Evolutionary conservation across 177 flowering plant genomes (phyloP).

Genomic region (Vitis hybrid): DNA sequence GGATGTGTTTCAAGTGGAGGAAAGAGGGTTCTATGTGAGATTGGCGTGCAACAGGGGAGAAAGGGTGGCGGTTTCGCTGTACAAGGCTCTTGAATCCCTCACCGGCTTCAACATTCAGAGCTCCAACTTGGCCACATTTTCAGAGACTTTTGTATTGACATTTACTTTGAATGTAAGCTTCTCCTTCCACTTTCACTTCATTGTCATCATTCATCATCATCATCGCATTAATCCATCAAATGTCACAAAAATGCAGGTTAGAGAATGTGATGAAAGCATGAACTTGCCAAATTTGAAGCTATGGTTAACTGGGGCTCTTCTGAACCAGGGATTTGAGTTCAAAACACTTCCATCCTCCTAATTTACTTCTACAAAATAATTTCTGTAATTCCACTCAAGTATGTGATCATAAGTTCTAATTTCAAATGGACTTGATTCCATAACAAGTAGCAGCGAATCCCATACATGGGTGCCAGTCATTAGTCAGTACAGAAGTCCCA

Average conservation of each 20-base stretch:
- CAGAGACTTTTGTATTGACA: constrained; percentile 43
- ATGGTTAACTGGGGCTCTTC: constrained; percentile 59
- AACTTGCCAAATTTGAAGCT: constrained; percentile 55
- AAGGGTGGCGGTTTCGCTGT: constrained; percentile 57
- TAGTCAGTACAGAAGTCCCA: too few relatives aligned
- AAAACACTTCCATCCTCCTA: constrained; percentile 12
- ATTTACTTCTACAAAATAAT: neutral
- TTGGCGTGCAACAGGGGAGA: constrained; percentile 53
- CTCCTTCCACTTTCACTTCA: neutral
- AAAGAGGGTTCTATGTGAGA: constrained; percentile 61
- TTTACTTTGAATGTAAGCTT: constrained; percentile 60
- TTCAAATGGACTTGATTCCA: too few relatives aligned
- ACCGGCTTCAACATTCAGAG: constrained; percentile 42
- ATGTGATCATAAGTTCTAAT: too few relatives aligned
- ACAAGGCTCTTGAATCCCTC: constrained; percentile 69
- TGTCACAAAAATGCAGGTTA: constrained; percentile 37
- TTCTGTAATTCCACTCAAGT: too few relatives aligned
- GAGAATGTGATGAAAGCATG: constrained; percentile 34
- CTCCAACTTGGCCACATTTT: constrained; percentile 51
- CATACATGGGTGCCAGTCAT: too few relatives aligned
- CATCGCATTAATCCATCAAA: too few relatives aligned
- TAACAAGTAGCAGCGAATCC: too few relatives aligned
- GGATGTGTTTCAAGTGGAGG: constrained; percentile 71
- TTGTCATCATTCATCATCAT: neutral
- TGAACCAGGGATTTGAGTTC: constrained; percentile 72